Evolutionary conservation across 352 stramenopile genomes (phyloP).

Genomic region (Globisporangium radiosum): DNA sequence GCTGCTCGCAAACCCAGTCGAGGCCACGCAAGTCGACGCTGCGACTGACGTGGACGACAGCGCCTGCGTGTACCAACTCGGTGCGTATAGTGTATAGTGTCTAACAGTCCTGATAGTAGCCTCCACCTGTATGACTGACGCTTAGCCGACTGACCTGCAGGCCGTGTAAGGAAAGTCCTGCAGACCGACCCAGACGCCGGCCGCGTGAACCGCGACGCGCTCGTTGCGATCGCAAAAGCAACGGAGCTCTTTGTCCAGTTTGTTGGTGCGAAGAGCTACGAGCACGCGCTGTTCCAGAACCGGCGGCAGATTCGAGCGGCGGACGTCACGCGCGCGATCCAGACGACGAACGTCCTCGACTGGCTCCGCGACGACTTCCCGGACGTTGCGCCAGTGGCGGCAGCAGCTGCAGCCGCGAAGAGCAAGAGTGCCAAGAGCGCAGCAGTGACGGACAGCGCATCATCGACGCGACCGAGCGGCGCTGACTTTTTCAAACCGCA

Average conservation of each 20-base stretch:
- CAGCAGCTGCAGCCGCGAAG: constrained; percentile 4
- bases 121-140: background rate
- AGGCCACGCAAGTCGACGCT: constrained; percentile 48
- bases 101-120: background rate
- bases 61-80: constrained; percentile 53
- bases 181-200: constrained; percentile 90
- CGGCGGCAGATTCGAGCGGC: constrained; percentile 74
- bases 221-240: constrained; percentile 89
- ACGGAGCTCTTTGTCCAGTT: constrained; percentile 89
- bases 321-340: constrained; percentile 73
- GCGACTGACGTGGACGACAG: constrained; percentile 21
- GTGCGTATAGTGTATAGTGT: constrained; percentile 5
- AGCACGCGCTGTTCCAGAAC: constrained; percentile 78
- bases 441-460: background rate
- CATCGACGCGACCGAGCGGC: constrained; percentile 13
- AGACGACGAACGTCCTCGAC: constrained; percentile 66
- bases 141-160: constrained; percentile 16
- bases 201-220: constrained; percentile 89
- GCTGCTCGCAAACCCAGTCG: constrained; percentile 52
- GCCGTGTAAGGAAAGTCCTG: constrained; percentile 91
- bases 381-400: constrained; percentile 20
- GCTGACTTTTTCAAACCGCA: constrained; percentile 48
- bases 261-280: constrained; percentile 86
- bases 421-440: constrained; percentile 9
- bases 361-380: constrained; percentile 86